These are phyloP conservation scores for Lepiota subincarnata DNA, from an alignment of 768 basidiomycete genomes.

Conservation along the genomic window DNA sequence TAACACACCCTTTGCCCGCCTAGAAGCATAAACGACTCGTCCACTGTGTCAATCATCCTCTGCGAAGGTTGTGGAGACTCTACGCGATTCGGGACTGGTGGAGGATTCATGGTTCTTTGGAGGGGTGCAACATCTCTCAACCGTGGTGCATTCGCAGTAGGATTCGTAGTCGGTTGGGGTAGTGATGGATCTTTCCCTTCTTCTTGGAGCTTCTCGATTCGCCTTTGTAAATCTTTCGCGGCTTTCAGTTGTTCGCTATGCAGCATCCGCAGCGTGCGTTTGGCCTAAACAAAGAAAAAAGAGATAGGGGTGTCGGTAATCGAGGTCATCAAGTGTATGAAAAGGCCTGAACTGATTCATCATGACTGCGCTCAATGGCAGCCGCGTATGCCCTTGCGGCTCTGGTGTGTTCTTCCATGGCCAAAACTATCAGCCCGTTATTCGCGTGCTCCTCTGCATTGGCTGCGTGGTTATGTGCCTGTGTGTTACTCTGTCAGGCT, in stretches of 20 bases:
- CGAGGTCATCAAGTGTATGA: constrained; percentile 7
- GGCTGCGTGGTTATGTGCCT: constrained; percentile 82
- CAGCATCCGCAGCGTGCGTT: constrained; percentile 71
- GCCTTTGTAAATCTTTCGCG: constrained; percentile 66
- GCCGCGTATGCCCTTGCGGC: constrained; percentile 74
- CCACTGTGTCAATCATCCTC: constrained; percentile 56
- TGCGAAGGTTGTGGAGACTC: constrained; percentile 38
- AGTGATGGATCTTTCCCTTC: constrained; percentile 75
- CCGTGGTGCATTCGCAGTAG: constrained; percentile 24
- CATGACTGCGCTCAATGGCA: constrained; percentile 68
- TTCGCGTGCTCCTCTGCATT: constrained; percentile 71
- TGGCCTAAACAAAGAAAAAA: constrained; percentile 47
- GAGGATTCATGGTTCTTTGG: constrained; percentile 25
- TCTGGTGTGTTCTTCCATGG: constrained; percentile 69
- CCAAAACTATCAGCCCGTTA: constrained; percentile 66
- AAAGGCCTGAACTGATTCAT: constrained; percentile 55
- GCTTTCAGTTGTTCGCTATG: constrained; percentile 72
- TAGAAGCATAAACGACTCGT: constrained; percentile 87
- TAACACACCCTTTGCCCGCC: constrained; percentile 65
- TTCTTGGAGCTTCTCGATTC: constrained; percentile 64
- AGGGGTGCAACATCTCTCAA: constrained; percentile 8
- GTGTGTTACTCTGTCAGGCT: constrained; percentile 7
- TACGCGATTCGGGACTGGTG: constrained; percentile 29
- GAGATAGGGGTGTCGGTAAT: constrained; percentile 6
- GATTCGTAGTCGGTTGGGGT: constrained; percentile 54